Conservation (phyloP, 2,329 filamentous ascomycete genomes). For the Neonectria faginata region DNA sequence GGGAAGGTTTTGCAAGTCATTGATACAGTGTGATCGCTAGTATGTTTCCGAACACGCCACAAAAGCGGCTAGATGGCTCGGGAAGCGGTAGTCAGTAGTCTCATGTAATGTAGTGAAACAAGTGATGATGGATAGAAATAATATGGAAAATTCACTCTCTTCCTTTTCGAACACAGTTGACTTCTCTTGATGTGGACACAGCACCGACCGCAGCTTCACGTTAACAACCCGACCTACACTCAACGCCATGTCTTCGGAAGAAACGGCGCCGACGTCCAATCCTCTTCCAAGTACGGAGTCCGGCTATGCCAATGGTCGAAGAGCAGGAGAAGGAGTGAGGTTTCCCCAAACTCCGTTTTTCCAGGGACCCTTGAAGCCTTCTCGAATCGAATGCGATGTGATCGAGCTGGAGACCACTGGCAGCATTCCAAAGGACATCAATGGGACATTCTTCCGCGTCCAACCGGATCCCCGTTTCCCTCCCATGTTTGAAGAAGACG, state of each 20-base stretch:
- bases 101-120: neutral
- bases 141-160: neutral
- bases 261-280: neutral
- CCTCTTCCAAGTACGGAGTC: neutral
- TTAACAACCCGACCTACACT: neutral
- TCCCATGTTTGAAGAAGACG: slow-evolving; percentile 25
- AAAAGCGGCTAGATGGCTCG: neutral
- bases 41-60: neutral
- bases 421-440: slow-evolving; percentile 22
- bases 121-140: neutral
- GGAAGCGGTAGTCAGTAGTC: neutral
- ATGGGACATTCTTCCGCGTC: slow-evolving; percentile 33
- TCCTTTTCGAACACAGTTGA: neutral
- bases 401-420: slow-evolving; percentile 15
- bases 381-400: slow-evolving; percentile 19
- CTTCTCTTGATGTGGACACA: neutral
- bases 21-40: neutral
- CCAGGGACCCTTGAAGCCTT: slow-evolving; percentile 14
- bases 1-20: neutral
- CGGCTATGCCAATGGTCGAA: slow-evolving; percentile 7
- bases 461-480: slow-evolving; percentile 31
- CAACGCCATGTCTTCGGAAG: neutral
- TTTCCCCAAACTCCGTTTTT: slow-evolving; percentile 18
- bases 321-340: neutral
- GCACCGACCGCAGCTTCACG: neutral